These are phyloP conservation scores for Kokia cookei DNA, from an alignment of 441 rosid species.

Conservation along the genomic window DNA sequence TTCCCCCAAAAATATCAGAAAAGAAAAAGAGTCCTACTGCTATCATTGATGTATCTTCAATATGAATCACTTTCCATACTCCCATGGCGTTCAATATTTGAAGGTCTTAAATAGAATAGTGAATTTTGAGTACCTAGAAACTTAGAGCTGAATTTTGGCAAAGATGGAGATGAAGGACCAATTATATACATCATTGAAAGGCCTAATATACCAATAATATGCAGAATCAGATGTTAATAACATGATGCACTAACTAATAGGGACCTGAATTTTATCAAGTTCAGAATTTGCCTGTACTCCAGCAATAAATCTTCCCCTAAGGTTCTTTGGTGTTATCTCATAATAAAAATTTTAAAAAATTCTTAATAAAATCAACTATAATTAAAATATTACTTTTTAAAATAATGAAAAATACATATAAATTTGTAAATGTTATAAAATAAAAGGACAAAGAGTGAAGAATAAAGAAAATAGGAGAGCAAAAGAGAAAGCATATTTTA, in stretches of 20 bases:
- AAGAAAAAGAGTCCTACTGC: conserved; percentile 11
- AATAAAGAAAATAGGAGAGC: too few relatives aligned
- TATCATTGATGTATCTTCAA: conserved; percentile 12
- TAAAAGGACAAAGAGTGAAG: too few relatives aligned
- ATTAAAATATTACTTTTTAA: too few relatives aligned
- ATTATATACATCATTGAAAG: conserved; percentile 29
- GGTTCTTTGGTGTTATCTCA: conserved; percentile 13
- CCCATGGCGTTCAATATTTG: conserved; percentile 59
- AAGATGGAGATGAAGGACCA: conserved; percentile 27
- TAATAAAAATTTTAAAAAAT: too few relatives aligned
- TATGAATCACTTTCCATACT: conserved; percentile 69
- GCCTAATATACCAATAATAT: conserved; percentile 45
- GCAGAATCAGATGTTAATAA: conserved; percentile 1
- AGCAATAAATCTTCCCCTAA: conserved; percentile 15
- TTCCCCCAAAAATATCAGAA: background rate
- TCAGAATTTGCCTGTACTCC: background rate
- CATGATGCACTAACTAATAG: background rate
- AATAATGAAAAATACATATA: too few relatives aligned
- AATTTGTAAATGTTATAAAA: too few relatives aligned
- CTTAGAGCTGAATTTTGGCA: conserved; percentile 29
- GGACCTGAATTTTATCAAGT: background rate
- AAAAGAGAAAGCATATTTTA: too few relatives aligned
- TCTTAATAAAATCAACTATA: too few relatives aligned
- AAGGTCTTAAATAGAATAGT: conserved; percentile 26
- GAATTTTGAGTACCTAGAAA: conserved; percentile 44